Evolutionary conservation across 768 basidiomycete species (phyloP).

Genomic region (Chiua virens): DNA sequence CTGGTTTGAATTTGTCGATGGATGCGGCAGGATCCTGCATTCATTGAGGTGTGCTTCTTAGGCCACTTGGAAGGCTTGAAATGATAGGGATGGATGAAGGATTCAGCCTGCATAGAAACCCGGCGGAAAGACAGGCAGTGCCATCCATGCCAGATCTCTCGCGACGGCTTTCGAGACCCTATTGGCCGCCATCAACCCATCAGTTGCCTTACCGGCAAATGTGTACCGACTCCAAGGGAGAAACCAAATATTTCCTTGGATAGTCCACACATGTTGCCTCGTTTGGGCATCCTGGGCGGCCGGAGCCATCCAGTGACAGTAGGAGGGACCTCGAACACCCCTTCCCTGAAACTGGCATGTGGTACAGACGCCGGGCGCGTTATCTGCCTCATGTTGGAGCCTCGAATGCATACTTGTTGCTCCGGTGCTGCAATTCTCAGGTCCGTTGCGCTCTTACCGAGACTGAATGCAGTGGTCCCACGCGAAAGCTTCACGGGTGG

Average conservation of each 20-base stretch:
- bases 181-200: background rate
- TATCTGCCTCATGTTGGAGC: conserved; percentile 28
- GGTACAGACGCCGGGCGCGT: conserved; percentile 28
- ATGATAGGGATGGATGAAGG: background rate
- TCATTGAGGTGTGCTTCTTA: background rate
- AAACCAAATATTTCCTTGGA: background rate
- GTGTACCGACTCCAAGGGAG: conserved; percentile 3
- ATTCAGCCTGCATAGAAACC: background rate
- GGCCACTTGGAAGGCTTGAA: no score
- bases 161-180: background rate
- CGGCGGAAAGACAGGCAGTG: background rate
- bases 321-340: conserved; percentile 22
- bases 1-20: background rate
- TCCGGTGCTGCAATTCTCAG: background rate
- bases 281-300: conserved; percentile 17
- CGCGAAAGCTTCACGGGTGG: conserved; percentile 4
- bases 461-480: background rate
- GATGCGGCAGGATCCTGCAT: conserved; percentile 19
- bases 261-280: no score
- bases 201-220: conserved; percentile 5
- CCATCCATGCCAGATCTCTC: background rate
- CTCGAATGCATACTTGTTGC: background rate
- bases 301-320: conserved; percentile 6
- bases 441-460: background rate
- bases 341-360: conserved; percentile 8